Evolutionary conservation across 768 basidiomycete species (phyloP).

Genomic region (Xerocomus potaroensis): DNA sequence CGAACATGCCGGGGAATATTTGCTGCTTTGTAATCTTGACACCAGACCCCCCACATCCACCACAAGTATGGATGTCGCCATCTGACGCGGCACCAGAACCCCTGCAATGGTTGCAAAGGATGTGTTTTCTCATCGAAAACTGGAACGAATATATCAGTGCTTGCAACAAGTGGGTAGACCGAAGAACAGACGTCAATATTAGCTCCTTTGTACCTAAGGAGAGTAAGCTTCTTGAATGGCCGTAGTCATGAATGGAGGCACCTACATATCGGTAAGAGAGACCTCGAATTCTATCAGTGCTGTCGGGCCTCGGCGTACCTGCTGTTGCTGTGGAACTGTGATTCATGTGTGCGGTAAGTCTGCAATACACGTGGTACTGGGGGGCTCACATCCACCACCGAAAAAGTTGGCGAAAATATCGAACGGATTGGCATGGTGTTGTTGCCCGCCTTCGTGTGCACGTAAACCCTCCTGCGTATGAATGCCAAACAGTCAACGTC

Average conservation of each 20-base stretch:
- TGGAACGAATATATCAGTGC: slow-evolving; percentile 30
- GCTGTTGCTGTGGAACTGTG: slow-evolving; percentile 41
- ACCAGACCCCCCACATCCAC: slow-evolving; percentile 79
- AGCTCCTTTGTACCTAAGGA: slow-evolving; percentile 70
- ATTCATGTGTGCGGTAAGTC: not conserved
- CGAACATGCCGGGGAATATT: slow-evolving; percentile 96
- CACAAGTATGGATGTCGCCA: slow-evolving; percentile 81
- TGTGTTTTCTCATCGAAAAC: slow-evolving; percentile 90
- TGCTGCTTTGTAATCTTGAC: slow-evolving; percentile 82
- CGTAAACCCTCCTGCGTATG: slow-evolving; percentile 75
- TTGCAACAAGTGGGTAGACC: not conserved
- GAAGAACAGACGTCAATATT: slow-evolving; percentile 67
- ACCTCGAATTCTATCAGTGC: slow-evolving; percentile 83
- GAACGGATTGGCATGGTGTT: slow-evolving; percentile 76
- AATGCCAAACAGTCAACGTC: slow-evolving; percentile 10
- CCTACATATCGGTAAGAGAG: slow-evolving; percentile 77
- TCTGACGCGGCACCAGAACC: slow-evolving; percentile 93
- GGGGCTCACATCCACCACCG: slow-evolving; percentile 67
- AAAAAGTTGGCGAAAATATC: slow-evolving; percentile 95
- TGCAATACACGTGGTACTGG: not conserved
- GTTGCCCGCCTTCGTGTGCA: slow-evolving; percentile 85
- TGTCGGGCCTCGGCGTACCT: slow-evolving; percentile 71
- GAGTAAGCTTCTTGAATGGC: slow-evolving; percentile 1
- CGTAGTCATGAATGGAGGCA: slow-evolving; percentile 2
- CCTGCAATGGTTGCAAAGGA: slow-evolving; percentile 95